Conservation (phyloP, 2,329 filamentous ascomycete genomes). For the Epichloe sibirici region DNA sequence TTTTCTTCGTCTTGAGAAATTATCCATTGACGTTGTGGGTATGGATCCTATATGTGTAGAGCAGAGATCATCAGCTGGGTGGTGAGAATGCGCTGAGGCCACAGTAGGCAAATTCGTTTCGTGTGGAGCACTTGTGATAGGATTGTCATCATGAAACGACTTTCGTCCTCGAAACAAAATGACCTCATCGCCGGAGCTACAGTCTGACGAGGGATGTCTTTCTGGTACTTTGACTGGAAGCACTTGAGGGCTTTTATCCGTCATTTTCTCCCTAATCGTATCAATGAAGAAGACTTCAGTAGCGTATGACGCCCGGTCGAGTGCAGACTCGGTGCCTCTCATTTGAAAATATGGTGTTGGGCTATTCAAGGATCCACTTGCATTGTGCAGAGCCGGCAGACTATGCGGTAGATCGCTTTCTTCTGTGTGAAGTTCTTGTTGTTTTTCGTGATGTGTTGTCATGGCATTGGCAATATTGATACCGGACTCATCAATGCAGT, state of each 20-base stretch:
- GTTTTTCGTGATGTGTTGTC: not conserved
- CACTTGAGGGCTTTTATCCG: not conserved
- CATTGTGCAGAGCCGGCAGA: not conserved
- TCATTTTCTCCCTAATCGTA: slow-evolving; percentile 16
- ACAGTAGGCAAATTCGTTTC: not conserved
- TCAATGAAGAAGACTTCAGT: slow-evolving; percentile 25
- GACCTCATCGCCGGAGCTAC: slow-evolving; percentile 50
- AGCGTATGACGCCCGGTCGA: not conserved
- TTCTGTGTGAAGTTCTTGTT: not conserved
- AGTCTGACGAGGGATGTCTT: slow-evolving; percentile 12
- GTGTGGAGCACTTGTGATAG: not conserved
- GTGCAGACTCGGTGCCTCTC: not conserved
- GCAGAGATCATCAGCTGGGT: not conserved
- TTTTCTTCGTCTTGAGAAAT: not conserved
- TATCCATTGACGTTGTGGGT: not conserved
- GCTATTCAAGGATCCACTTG: not conserved
- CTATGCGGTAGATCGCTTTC: not conserved
- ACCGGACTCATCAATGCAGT: not conserved
- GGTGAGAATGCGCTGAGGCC: not conserved
- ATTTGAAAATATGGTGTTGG: not conserved
- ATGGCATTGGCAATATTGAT: slow-evolving; percentile 1
- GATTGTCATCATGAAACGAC: slow-evolving; percentile 9
- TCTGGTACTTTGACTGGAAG: slow-evolving; percentile 9
- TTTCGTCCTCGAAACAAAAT: slow-evolving; percentile 52
- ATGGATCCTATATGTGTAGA: not conserved